Conservation (phyloP, 495 filamentous ascomycete species). For the Penicillium lagena region DNA sequence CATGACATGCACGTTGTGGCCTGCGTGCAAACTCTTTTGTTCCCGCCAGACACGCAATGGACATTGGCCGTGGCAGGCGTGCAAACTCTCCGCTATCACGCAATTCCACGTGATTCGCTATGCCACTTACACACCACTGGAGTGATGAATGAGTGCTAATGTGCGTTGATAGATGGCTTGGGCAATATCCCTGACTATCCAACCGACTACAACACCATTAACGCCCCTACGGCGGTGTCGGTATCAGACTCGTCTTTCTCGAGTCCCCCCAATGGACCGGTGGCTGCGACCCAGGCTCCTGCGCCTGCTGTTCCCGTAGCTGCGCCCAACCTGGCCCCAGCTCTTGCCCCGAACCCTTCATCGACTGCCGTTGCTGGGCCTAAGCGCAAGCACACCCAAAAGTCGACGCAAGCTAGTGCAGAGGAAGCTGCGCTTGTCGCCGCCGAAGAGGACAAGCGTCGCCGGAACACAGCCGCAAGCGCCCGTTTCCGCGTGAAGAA, state of each 20-base stretch:
- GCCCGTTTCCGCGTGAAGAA: conserved; percentile 98
- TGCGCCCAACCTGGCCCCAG: conserved; percentile 11
- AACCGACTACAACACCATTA: conserved; percentile 20
- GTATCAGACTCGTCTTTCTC: conserved; percentile 25
- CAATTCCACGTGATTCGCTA: conserved; percentile 34
- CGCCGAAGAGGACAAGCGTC: conserved; percentile 96
- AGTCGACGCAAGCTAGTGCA: conserved; percentile 23
- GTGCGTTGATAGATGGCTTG: conserved; percentile 24
- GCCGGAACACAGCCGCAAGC: conserved; percentile 90
- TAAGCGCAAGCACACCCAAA: conserved; percentile 37
- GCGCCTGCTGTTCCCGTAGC: conserved; percentile 17
- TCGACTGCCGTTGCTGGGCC: conserved; percentile 12
- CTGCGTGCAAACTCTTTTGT: too few species aligned
- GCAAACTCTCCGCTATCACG: conserved; percentile 25
- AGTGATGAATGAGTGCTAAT: neutral
- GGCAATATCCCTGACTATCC: conserved; percentile 31
- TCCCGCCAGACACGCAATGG: too few species aligned
- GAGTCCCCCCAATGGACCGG: conserved; percentile 13
- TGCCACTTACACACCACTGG: too few species aligned
- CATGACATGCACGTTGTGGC: conserved; percentile 13
- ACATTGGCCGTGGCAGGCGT: conserved; percentile 20
- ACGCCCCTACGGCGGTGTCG: conserved; percentile 13
- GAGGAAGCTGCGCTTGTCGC: conserved; percentile 56
- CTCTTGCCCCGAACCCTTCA: conserved; percentile 2
- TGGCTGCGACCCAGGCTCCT: conserved; percentile 14